Base-by-base conservation (phyloP, 176 grass and related monocot genomes). In the Musa schizocarpa region DNA sequence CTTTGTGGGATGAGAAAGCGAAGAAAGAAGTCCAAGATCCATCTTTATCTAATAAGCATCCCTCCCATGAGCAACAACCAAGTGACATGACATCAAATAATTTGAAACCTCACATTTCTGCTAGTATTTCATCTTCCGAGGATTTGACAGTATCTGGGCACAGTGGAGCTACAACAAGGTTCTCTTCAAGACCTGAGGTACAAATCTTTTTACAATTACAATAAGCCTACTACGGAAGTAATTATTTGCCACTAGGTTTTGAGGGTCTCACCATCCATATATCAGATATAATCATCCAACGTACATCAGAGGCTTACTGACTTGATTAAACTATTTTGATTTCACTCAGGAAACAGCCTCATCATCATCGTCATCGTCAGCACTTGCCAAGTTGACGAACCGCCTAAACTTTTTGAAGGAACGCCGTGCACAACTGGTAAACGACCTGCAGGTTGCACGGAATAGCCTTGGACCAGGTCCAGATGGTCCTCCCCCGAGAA, bases 361-460 rank as follows among this genome's bases (percentile, higher is more conserved):
- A 54, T 78, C 80, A 81, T 81, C 89, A 20, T 78, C 80, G 79
- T 81, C 89, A 20, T 76, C 79, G 66, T 70, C 79, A 53, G 91
- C 91, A 23, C 79, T 91, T 55, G 78, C 66, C 50, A 99, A 94
- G 85, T 67, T 99, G 67, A 95, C 96, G 25, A 88, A 74, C 73
- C 86, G 90, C 56, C 91, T 99, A 29, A 89, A 89, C 81, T 89
- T 99, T 76, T 76, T 99, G 72, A 99, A 99, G 81, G 96, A 99
- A 80, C 82, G 96, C 52, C 87, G 87, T 56, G 95, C 85, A 0
- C 77, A 89, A 56, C 82, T 93, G 73, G 86, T 82, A 49, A 92
- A 76, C 70, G 90, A 99, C 57, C 14, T 76, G 25, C 66, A 79
- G 17, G n/a, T 50, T 26, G 16, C 54, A 13, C 66, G 72, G 16